These are phyloP conservation scores for Colletotrichum higginsianum DNA, from an alignment of 2,329 filamentous ascomycete species.

Conservation along the genomic window DNA sequence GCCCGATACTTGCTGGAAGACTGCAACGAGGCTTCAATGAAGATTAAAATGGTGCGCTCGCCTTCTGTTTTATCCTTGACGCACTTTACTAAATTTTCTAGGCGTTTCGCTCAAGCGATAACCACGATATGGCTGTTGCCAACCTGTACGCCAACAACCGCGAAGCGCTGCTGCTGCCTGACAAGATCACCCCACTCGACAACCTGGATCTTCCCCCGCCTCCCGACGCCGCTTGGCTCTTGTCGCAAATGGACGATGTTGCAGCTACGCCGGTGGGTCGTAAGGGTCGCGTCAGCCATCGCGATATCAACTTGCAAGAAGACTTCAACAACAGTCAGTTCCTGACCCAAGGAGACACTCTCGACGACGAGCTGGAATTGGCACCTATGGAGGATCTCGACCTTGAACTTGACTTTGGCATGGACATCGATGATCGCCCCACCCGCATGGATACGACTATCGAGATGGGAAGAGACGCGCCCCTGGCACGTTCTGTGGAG, in stretches of 20 bases:
- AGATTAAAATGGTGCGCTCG: slow-evolving; percentile 92
- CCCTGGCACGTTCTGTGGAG: slow-evolving; percentile 75
- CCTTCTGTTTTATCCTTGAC: not conserved
- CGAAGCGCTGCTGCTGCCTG: slow-evolving; percentile 89
- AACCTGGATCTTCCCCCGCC: slow-evolving; percentile 83
- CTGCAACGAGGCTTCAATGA: slow-evolving; percentile 96
- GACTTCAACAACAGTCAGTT: slow-evolving; percentile 85
- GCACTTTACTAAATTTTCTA: slow-evolving; percentile 59
- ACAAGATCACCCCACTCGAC: slow-evolving; percentile 94
- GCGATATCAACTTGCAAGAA: slow-evolving; percentile 78
- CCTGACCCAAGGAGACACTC: slow-evolving; percentile 75
- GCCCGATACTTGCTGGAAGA: slow-evolving; percentile 96
- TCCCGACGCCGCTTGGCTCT: slow-evolving; percentile 87
- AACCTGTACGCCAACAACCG: slow-evolving; percentile 86
- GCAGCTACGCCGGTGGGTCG: slow-evolving; percentile 69
- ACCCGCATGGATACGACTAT: slow-evolving; percentile 73
- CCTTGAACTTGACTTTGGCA: slow-evolving; percentile 80
- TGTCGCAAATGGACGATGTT: slow-evolving; percentile 80
- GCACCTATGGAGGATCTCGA: slow-evolving; percentile 77
- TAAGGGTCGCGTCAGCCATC: slow-evolving; percentile 70
- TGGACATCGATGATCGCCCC: slow-evolving; percentile 78
- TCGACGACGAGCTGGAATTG: slow-evolving; percentile 71
- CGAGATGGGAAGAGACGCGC: slow-evolving; percentile 91
- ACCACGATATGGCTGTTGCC: slow-evolving; percentile 88
- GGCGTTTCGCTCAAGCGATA: slow-evolving; percentile 95